Evolutionary conservation across 129 eudicot genomes (phyloP), one percentile per base, ranked within the genome.

Genomic region (Flaveria trinervia): DNA sequence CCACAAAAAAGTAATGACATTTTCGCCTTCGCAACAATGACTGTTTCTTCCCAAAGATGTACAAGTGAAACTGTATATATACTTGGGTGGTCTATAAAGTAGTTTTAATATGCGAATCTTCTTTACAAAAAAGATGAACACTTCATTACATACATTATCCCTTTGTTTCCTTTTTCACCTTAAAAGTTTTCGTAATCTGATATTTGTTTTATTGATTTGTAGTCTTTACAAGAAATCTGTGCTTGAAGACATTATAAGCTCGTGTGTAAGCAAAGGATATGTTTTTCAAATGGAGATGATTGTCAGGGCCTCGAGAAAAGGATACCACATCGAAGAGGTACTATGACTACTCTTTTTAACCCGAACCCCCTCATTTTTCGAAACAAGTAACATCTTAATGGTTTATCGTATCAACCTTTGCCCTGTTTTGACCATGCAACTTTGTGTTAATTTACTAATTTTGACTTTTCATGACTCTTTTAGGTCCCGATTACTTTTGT

Each of bases 231-330:
- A 67, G 62, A 93, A 93, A 84, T 86, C 96, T n/a, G 98, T 83
- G 86, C 92, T 93, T 57, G 92, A 93, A 83, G 96, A 88, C 84
- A 80, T 90, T 28, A 90, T 93, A 81, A 85, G 87, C 71, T 90
- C 96, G 5, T 88, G 94, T 75, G 89, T 93, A 43, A 88, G 98
- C 61, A 90, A 93, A 74, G 98, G 95, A 65, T 86, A 93, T 77
- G 96, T 93, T 73, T 88, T 88, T 59, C 96, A 85, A 85, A 93
- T 93, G 96, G 98, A 90, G 81, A 90, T 93, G 89, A 93, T 90
- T 71, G 98, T 90, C 48, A 79, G 98, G 65, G 98, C 98, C 45
- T 83, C 98, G 60, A 86, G 98, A 82, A 93, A 93, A 84, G 97
- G 98, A 60, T 87, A 88, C 81, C 95, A 82, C 56, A 93, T 90